A percentile compares a stretch with the other conserved stretches of the same genome.
phyloP scores from a whole-genome alignment of 177 flowering plant species.

The Vitis hybrid region DNA sequence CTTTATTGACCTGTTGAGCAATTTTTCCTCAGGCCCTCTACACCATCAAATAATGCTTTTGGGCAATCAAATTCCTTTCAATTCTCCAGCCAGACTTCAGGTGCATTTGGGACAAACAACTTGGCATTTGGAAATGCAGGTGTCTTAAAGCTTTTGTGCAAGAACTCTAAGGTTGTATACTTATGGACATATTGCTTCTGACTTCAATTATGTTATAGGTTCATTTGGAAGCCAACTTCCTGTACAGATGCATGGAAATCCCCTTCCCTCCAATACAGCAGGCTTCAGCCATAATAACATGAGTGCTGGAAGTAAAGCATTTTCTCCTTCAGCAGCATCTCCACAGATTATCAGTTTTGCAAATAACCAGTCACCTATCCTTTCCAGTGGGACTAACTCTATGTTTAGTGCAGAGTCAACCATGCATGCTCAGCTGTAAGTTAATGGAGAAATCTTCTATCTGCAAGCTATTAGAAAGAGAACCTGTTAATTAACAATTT shows the following conservation, averaged over 20 bases:
- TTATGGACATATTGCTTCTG: background rate
- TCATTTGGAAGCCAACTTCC: slow-evolving; percentile 23
- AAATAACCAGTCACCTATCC: slow-evolving; percentile 18
- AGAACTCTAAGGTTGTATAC: background rate
- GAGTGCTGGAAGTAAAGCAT: slow-evolving; percentile 21
- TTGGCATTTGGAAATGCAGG: slow-evolving; percentile 38
- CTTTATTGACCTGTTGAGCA: background rate
- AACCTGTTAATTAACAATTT: background rate
- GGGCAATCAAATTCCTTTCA: slow-evolving; percentile 34
- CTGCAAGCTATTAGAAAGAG: background rate
- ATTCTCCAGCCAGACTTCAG: slow-evolving; percentile 25
- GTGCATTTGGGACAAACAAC: slow-evolving; percentile 28
- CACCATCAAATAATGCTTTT: slow-evolving; percentile 37
- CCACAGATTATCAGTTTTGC: slow-evolving; percentile 16
- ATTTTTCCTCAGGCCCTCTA: slow-evolving; percentile 35
- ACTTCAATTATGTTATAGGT: slow-evolving; percentile 17
- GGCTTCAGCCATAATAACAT: slow-evolving; percentile 16
- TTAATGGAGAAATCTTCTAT: background rate
- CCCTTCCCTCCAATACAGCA: slow-evolving; percentile 14
- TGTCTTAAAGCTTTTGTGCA: slow-evolving; percentile 1
- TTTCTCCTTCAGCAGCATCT: slow-evolving; percentile 19
- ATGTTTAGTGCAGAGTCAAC: slow-evolving; percentile 19
- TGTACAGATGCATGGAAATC: slow-evolving; percentile 20
- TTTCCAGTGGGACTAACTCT: slow-evolving; percentile 6
- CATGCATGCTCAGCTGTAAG: slow-evolving; percentile 25